Base-by-base conservation (phyloP, 2,329 filamentous ascomycete genomes). In the Domatiomyces globalis region DNA sequence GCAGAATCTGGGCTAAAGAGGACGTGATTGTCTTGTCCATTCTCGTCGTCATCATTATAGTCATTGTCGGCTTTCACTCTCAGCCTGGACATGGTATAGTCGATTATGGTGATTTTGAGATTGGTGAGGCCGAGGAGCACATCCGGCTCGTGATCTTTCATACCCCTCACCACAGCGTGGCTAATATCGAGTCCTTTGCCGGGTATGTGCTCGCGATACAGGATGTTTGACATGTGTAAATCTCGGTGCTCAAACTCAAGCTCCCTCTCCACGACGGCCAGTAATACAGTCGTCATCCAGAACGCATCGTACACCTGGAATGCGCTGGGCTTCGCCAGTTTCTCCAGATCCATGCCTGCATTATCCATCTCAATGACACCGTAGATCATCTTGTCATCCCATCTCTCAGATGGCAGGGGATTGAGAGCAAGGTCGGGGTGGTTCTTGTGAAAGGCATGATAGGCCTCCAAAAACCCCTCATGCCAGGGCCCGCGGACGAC, bases 71-170 rank as follows among this genome's bases (percentile, higher is more conserved):
- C 54, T 4, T 43, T 45, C 55, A 81, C 66, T 20, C 73, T 70
- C 1, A 78, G 78, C n/a, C 80, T 75, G 1, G 79, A 82, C 36
- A 83, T 72, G 1, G 80, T 83, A 63, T 83, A 84, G 63, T 84
- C 80, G 57, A 84, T 84, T 20, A 84, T 73, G 0, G 80, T 83
- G 1, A 78, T 78, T 57, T 80, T 76, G 3, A 83, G 65, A 1
- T 70, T 69, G 12, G 76, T 78, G 51, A 78, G 71, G 2, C 73
- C 71, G 20, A 81, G 66, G 60, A 55, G 22, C 18, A 67, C 67
- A 52, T 72, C 65, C 1, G 63, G 54, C 0, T 60, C 58, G 8
- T 20, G 29, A 15, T 61, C 48, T 17, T 53, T 52, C 36, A 66
- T 61, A 17, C 64, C 64, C n/a, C 61, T 54, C 10, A 64, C 58